phyloP scores from a whole-genome alignment of 1,284 basidiomycete genomes.

The Mycena sp. region DNA sequence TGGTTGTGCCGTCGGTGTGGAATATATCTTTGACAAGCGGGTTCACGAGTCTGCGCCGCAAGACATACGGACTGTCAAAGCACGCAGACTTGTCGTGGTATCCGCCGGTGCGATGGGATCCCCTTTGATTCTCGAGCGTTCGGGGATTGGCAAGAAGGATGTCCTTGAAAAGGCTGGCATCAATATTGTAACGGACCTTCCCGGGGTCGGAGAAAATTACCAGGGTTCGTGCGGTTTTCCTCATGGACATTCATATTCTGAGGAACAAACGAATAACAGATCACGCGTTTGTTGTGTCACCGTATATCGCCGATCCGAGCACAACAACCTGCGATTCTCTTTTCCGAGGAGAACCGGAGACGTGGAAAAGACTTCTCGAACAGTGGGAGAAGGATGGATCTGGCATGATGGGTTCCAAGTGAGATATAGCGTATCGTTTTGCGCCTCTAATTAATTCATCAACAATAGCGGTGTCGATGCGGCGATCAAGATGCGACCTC shows the following conservation, averaged over 20 bases:
- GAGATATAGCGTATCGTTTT: constrained; percentile 14
- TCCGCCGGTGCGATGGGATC: constrained; percentile 64
- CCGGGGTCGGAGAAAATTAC: constrained; percentile 60
- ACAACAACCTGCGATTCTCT: constrained; percentile 54
- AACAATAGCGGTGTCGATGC: constrained; percentile 49
- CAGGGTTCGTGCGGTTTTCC: constrained; percentile 43
- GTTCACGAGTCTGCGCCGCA: constrained; percentile 28
- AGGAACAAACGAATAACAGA: constrained; percentile 43
- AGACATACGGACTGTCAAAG: constrained; percentile 30
- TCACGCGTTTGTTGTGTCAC: constrained; percentile 48
- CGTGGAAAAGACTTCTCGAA: constrained; percentile 42
- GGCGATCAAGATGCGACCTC: constrained; percentile 59
- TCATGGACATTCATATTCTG: neutral
- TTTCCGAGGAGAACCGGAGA: constrained; percentile 44
- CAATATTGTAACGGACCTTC: constrained; percentile 49
- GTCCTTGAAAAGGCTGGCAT: constrained; percentile 52
- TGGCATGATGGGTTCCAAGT: constrained; percentile 62
- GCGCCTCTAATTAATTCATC: neutral
- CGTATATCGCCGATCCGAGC: constrained; percentile 50
- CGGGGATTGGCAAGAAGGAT: constrained; percentile 55
- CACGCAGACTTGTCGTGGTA: constrained; percentile 56
- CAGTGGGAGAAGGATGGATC: constrained; percentile 55
- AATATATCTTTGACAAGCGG: constrained; percentile 50
- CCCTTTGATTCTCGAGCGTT: constrained; percentile 59
- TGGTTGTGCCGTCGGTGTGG: constrained; percentile 52